Percentiles rank a stretch among this genome's conserved stretches.
These are phyloP conservation scores for Quercus phellos DNA, from an alignment of 331 rosid genomes.

Conservation along the genomic window DNA sequence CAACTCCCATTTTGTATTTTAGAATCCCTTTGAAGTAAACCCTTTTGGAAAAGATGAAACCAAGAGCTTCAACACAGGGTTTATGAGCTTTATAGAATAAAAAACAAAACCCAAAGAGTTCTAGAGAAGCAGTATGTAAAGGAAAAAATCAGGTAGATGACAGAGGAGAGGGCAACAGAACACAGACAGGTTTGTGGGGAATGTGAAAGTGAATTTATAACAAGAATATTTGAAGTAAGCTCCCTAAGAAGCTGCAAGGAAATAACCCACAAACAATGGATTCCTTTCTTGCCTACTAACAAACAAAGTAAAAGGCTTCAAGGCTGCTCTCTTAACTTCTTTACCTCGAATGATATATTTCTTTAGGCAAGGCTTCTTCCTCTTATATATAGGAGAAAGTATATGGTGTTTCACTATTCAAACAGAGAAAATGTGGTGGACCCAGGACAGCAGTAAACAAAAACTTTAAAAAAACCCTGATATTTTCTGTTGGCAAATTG, in stretches of 20 bases:
- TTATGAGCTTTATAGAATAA: slow-evolving; percentile 1
- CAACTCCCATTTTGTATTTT: slow-evolving; percentile 70
- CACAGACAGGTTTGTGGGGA: slow-evolving; percentile 9
- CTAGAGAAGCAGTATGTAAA: not conserved
- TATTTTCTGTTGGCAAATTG: slow-evolving; percentile 4
- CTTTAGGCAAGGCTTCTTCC: slow-evolving; percentile 31
- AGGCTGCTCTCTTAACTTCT: slow-evolving; percentile 25
- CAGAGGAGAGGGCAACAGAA: slow-evolving; percentile 8
- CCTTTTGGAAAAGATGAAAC: not conserved
- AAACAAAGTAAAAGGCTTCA: slow-evolving; percentile 18
- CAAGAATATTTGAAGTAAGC: slow-evolving; percentile 12
- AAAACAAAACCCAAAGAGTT: not conserved
- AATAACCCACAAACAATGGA: slow-evolving; percentile 33
- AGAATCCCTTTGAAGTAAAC: slow-evolving; percentile 7
- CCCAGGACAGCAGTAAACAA: slow-evolving; percentile 21
- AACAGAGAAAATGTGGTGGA: slow-evolving; percentile 44
- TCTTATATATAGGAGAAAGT: slow-evolving; percentile 38
- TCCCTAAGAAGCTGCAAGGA: slow-evolving; percentile 42
- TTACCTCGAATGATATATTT: slow-evolving; percentile 27
- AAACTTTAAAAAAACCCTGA: slow-evolving; percentile 3
- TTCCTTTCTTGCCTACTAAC: slow-evolving; percentile 53
- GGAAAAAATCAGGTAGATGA: not conserved
- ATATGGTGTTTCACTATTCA: slow-evolving; percentile 16
- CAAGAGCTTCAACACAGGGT: not conserved
- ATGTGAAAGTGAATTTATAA: slow-evolving; percentile 19